These are phyloP conservation scores for Candida sp. DNA, from an alignment of 1,139 yeast genomes.

Conservation along the genomic window DNA sequence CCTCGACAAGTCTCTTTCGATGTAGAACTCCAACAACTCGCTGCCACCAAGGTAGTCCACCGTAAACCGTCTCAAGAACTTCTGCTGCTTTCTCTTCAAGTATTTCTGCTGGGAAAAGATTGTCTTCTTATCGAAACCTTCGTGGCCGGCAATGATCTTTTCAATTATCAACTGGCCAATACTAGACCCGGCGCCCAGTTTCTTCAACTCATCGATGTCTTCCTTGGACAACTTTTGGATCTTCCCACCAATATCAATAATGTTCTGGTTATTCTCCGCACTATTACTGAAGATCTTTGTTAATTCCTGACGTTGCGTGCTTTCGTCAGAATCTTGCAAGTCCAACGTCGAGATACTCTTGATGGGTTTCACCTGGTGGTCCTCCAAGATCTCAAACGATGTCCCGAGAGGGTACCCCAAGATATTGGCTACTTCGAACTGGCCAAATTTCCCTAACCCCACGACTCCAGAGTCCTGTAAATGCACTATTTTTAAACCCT, in stretches of 20 bases:
- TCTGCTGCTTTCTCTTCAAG: constrained; percentile 87
- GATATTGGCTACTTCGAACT: constrained; percentile 74
- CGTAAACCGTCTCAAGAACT: constrained; percentile 85
- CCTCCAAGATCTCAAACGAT: constrained; percentile 81
- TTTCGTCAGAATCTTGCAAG: constrained; percentile 23
- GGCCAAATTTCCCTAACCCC: constrained; percentile 90
- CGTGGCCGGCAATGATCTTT: constrained; percentile 82
- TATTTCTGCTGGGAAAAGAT: constrained; percentile 91
- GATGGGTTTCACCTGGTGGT: constrained; percentile 55
- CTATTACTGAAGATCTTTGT: constrained; percentile 46
- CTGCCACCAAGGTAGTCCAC: constrained; percentile 80
- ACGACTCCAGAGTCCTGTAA: constrained; percentile 62
- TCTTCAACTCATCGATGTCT: constrained; percentile 83
- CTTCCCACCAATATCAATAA: constrained; percentile 73
- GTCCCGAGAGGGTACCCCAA: constrained; percentile 88
- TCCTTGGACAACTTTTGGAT: constrained; percentile 75
- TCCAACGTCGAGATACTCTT: constrained; percentile 35
- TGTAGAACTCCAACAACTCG: constrained; percentile 73
- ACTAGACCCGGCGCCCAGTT: constrained; percentile 61
- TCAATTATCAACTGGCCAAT: constrained; percentile 86
- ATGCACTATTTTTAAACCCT: constrained; percentile 72
- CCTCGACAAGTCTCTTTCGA: constrained; percentile 72
- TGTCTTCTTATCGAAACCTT: constrained; percentile 88
- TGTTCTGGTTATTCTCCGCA: constrained; percentile 71
- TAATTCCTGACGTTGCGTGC: constrained; percentile 40